Evolutionary conservation across 2,329 filamentous ascomycete genomes (phyloP).

Genomic region (Zymoseptoria pseudotritici): DNA sequence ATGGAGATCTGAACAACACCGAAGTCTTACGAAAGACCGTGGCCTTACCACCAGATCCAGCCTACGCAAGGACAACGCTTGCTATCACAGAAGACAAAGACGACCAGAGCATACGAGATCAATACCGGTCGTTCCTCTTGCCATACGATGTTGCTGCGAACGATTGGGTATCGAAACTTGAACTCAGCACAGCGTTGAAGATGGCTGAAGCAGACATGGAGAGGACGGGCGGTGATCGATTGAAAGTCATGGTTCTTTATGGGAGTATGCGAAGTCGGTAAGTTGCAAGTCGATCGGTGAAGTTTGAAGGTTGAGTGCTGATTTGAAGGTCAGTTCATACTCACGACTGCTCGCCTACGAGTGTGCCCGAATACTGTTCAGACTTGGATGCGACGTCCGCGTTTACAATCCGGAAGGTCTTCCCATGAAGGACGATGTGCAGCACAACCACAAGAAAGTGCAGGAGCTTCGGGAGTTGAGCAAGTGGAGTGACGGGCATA

Average conservation of each 20-base stretch:
- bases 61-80: conserved; percentile 27
- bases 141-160: conserved; percentile 28
- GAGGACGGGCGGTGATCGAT: conserved; percentile 29
- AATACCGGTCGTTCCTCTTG: conserved; percentile 53
- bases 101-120: conserved; percentile 36
- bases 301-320: not conserved
- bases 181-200: conserved; percentile 46
- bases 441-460: conserved; percentile 53
- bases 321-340: conserved; percentile 43
- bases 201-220: conserved; percentile 45
- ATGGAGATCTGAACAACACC: conserved; percentile 23
- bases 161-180: conserved; percentile 53
- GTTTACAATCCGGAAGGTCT: conserved; percentile 53
- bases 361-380: conserved; percentile 52
- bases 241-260: conserved; percentile 55
- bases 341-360: conserved; percentile 55
- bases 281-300: not conserved
- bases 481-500: conserved; percentile 58
- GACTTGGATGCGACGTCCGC: conserved; percentile 59
- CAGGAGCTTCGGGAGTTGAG: conserved; percentile 56
- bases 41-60: conserved; percentile 8
- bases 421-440: conserved; percentile 56
- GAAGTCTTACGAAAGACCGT: conserved; percentile 12
- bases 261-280: conserved; percentile 47
- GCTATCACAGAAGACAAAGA: conserved; percentile 43